Evolutionary conservation across 2,329 filamentous ascomycete species (phyloP).

Genomic region (Mycocentrospora acerina): DNA sequence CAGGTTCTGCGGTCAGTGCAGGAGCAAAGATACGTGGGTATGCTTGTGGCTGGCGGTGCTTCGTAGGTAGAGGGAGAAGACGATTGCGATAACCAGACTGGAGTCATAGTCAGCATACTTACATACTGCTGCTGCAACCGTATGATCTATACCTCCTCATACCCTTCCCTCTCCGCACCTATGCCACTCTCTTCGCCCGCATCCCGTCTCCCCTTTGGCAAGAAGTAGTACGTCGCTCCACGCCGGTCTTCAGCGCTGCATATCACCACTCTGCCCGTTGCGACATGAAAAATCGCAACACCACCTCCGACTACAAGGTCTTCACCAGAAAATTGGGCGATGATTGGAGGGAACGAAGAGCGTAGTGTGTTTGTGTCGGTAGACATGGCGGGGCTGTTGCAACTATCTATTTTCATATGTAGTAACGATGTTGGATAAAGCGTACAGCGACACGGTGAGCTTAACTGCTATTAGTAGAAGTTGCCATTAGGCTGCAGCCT

Average conservation of each 20-base stretch:
- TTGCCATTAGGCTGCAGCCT: too few species aligned
- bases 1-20: constrained; percentile 44
- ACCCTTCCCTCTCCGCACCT: constrained; percentile 53
- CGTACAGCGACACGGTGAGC: background rate
- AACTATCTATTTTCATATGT: background rate
- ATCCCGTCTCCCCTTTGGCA: constrained; percentile 53
- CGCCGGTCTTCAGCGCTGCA: constrained; percentile 46
- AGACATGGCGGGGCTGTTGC: constrained; percentile 8
- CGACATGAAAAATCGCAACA: constrained; percentile 55
- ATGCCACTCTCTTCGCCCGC: constrained; percentile 46
- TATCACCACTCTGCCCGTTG: constrained; percentile 48
- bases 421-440: background rate
- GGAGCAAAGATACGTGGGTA: constrained; percentile 28
- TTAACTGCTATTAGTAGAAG: background rate
- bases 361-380: constrained; percentile 5
- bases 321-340: constrained; percentile 32
- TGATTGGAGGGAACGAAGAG: constrained; percentile 14
- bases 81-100: constrained; percentile 53
- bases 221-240: constrained; percentile 45
- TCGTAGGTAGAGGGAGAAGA: constrained; percentile 48
- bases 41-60: constrained; percentile 47
- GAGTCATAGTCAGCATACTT: constrained; percentile 1
- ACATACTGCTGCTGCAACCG: background rate
- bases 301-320: constrained; percentile 40
- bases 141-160: constrained; percentile 45